Evolutionary conservation across 1,284 basidiomycete species (phyloP).

Genomic region (Tilletia caries): DNA sequence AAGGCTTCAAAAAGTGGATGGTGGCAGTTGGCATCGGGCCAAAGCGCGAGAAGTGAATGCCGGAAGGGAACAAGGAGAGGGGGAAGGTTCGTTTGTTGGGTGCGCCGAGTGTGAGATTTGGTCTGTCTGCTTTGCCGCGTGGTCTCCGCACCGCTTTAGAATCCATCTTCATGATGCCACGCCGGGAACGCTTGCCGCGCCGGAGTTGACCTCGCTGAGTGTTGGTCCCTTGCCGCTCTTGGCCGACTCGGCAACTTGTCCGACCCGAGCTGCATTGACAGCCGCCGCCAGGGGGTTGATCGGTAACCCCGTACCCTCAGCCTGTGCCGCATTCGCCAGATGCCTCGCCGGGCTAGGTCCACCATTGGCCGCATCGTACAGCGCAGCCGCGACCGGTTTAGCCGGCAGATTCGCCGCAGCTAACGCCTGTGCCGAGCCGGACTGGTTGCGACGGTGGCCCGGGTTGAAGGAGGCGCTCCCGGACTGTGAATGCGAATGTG

Average conservation of each 20-base stretch:
- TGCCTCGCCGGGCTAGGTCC: constrained; percentile 43
- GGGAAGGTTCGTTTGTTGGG: no score
- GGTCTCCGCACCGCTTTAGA: no score
- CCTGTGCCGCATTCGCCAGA: constrained; percentile 22
- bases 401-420: constrained; percentile 27
- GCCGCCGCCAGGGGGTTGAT: constrained; percentile 9
- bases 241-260: constrained; percentile 8
- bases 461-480: constrained; percentile 26
- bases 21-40: no score
- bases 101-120: no score
- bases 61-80: no score
- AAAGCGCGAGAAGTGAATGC: no score
- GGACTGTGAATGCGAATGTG: constrained; percentile 21
- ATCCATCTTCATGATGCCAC: not conserved
- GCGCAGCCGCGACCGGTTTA: constrained; percentile 45
- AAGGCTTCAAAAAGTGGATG: no score
- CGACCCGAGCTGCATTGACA: constrained; percentile 1
- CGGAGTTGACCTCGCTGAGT: constrained; percentile 3
- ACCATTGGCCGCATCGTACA: constrained; percentile 47
- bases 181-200: not conserved
- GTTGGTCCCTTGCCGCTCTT: not conserved
- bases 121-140: no score
- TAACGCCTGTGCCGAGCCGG: constrained; percentile 32
- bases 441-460: constrained; percentile 37
- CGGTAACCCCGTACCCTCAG: constrained; percentile 6